Conservation (phyloP, 2,329 filamentous ascomycete genomes). For the Cladosporium sp. region DNA sequence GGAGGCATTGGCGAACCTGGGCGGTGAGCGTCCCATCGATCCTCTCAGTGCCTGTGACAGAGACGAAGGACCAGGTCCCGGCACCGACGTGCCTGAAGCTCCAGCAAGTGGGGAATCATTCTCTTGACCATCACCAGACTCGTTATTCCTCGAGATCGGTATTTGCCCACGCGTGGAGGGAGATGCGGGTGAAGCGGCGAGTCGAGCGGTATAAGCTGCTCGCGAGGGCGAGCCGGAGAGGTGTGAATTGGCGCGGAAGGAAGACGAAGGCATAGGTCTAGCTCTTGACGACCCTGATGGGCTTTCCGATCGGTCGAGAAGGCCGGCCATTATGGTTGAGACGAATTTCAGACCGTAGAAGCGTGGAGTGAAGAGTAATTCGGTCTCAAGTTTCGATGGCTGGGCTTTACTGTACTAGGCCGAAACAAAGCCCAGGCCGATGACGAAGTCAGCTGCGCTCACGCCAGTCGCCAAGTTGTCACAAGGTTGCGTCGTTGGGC, state of each 20-base stretch:
- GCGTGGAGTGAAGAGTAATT: background rate
- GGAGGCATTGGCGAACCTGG: constrained; percentile 45
- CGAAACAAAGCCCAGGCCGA: constrained; percentile 1
- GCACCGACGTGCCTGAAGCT: constrained; percentile 51
- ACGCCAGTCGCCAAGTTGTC: background rate
- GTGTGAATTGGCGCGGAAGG: constrained; percentile 11
- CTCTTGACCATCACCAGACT: constrained; percentile 14
- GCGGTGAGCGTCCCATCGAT: constrained; percentile 64
- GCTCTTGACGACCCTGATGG: background rate
- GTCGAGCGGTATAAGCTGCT: constrained; percentile 37
- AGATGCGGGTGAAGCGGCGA: constrained; percentile 25
- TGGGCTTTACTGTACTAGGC: constrained; percentile 4
- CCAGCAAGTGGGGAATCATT: constrained; percentile 59
- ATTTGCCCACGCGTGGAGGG: constrained; percentile 19
- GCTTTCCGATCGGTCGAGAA: background rate
- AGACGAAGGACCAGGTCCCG: constrained; percentile 79
- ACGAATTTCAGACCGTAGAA: background rate
- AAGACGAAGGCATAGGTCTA: constrained; percentile 5
- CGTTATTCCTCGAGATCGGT: constrained; percentile 5
- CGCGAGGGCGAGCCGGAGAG: constrained; percentile 37
- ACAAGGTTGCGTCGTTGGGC: background rate
- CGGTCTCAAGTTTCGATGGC: background rate
- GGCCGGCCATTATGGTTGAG: constrained; percentile 2
- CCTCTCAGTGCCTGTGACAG: constrained; percentile 81
- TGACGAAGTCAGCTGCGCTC: constrained; percentile 10